Evolutionary conservation across 441 rosid genomes (phyloP), one percentile per base, ranked within the genome.

Genomic region (Erysimum cheiri): DNA sequence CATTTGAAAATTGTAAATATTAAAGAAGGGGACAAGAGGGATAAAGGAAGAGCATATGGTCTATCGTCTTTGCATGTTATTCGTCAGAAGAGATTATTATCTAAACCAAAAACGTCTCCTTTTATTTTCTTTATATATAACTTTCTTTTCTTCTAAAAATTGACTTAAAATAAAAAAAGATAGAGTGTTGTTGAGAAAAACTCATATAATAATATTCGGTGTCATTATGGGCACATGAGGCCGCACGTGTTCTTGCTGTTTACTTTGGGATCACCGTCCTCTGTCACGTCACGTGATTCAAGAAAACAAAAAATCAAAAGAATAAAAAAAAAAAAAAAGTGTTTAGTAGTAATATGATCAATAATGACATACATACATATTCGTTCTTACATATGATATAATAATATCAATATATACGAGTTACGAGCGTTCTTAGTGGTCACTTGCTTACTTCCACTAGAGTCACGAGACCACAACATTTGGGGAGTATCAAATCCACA

Each of bases 181-280:
- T 19, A 11, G 54, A 57, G 75, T 70, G 71, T 64, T 70, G 72
- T 65, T 64, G 57, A 43, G 75, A 76, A 19, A 64, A 56, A 40
- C 32, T 47, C 39, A 49, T 63, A 70, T 5, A 64, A 49, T 32
- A 70, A 70, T 46, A 70, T 47, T 70, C 75, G 75, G 76, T 76
- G 75, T 74, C 72, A 67, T 75, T 65, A 50, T 48, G 80, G 69
- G 83, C 88, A 85, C 85, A 83, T 83, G 89, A 70, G 69, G 52
- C 43, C 49, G 76, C 88, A 88, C 88, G 88, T 88, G 91, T 82
- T 64, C 54, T 70, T 79, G 82, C 80, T 70, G 80, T 69, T 72
- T 65, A 78, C 83, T 60, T 80, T 61, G 85, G 91, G 89, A 85
- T 86, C 87, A 82, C 77, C 84, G 77, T 64, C 67, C 46, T 71